Base-by-base conservation (phyloP, 495 filamentous ascomycete genomes). In the Jackrogersella multiformis region DNA sequence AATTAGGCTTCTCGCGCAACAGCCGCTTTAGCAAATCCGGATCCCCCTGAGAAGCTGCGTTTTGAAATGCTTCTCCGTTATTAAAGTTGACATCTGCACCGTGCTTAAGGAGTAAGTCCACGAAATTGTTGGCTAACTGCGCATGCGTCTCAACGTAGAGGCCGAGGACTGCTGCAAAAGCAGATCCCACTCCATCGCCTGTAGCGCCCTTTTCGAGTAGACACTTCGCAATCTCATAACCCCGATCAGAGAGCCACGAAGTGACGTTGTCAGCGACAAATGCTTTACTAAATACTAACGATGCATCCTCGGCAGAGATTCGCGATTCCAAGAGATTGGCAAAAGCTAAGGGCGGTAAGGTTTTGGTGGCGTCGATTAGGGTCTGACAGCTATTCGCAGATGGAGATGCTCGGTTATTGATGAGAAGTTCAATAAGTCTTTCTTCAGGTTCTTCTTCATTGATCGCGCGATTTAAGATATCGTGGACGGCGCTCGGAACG, bases 391-490 rank as follows among this genome's bases (percentile, higher is more conserved):
- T 71, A 45, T 81, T 82, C 1, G 67, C 64, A 28, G 75, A 42
- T 5, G 81, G 78, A 0, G 78, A 81, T 20, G 79, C 81, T n/a
- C 79, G 71, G 15, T 82, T 62, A 4, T 41, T 56, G 0, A 84
- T 64, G 18, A 84, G 64, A 0, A 83, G 70, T 41, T 73, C 68
- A 0, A 83, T 73, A 1, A 84, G 69, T 20, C 78, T 70, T 3
- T 77, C 66, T 45, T 82, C 81, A 0, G 78, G 76, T 7, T 81
- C 78, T 30, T 80, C 76, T 56, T 77, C 76, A 35, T 81, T 83
- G 6, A 83, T 76, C 0, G 76, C 80, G 23, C 74, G 73, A 64
- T 77, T 73, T 26, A 84, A 54, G 1, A 74, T 73, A 41, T 75
- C 70, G 56, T 82, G 65, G 16, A 84, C 58, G 38, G 80, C 77